A percentile compares a stretch with the other conserved stretches of the same genome.
phyloP scores from a whole-genome alignment of 768 basidiomycete species.

The Termitomyces sp. region DNA sequence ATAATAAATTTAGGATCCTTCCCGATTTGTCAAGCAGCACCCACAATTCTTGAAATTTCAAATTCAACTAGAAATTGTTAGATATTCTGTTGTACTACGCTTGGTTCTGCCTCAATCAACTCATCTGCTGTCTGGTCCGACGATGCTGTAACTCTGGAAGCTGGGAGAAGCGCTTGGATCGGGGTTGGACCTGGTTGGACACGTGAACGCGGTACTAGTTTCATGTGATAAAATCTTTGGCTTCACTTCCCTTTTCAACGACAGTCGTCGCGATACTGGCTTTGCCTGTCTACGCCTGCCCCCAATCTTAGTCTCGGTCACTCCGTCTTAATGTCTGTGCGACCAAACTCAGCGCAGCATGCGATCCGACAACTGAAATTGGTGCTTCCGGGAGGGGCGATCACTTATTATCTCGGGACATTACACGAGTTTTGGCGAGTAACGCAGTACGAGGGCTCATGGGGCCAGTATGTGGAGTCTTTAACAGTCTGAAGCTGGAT shows the following conservation, averaged over 20 bases:
- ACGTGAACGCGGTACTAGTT: not conserved
- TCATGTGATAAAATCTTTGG: slow-evolving; percentile 7
- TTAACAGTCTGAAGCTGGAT: not conserved
- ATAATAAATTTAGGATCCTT: not conserved
- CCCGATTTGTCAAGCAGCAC: not conserved
- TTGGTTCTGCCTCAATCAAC: not conserved
- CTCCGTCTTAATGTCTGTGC: slow-evolving; percentile 15
- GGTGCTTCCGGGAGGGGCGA: slow-evolving; percentile 61
- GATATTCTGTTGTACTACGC: not conserved
- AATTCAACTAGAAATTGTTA: not conserved
- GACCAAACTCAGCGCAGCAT: slow-evolving; percentile 31
- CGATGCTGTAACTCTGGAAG: not conserved
- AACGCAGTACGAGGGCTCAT: slow-evolving; percentile 35
- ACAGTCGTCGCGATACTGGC: not conserved
- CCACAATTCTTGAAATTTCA: not conserved
- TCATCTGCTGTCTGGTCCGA: not conserved
- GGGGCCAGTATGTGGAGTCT: slow-evolving; percentile 48
- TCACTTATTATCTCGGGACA: slow-evolving; percentile 63
- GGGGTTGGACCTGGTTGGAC: not conserved
- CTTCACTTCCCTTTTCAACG: not conserved
- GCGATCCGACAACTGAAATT: slow-evolving; percentile 71
- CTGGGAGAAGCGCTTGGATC: not conserved
- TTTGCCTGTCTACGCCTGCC: not conserved
- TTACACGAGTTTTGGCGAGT: slow-evolving; percentile 46
- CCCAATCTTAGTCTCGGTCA: not conserved